phyloP scores from a whole-genome alignment of 75 land plant genomes.

The Sequoia sempervirens region DNA sequence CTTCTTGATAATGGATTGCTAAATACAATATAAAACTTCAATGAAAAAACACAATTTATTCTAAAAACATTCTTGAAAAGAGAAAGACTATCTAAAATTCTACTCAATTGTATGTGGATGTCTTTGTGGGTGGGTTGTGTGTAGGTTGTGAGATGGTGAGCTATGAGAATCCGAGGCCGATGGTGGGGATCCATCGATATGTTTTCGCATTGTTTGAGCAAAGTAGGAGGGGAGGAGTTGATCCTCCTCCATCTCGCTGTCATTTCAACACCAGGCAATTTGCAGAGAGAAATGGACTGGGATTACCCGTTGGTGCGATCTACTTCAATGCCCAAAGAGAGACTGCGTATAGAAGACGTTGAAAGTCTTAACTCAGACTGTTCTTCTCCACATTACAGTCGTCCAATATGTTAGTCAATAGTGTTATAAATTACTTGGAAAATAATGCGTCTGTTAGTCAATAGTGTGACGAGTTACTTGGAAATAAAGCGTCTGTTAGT shows the following conservation, averaged over 20 bases:
- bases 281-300: slow-evolving; percentile 31
- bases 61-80: too few relatives aligned
- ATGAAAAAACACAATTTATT: too few relatives aligned
- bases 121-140: not conserved
- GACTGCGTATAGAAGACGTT: slow-evolving; percentile 53
- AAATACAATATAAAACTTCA: too few relatives aligned
- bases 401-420: too few relatives aligned
- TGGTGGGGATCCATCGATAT: slow-evolving; percentile 37
- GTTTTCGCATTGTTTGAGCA: slow-evolving; percentile 33
- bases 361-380: not conserved
- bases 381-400: too few relatives aligned
- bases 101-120: not conserved
- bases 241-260: slow-evolving; percentile 52
- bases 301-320: slow-evolving; percentile 55
- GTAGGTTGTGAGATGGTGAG: not conserved
- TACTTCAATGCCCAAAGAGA: slow-evolving; percentile 72
- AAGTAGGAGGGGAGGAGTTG: slow-evolving; percentile 32
- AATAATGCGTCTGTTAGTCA: too few relatives aligned
- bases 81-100: too few relatives aligned
- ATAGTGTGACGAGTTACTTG: too few relatives aligned
- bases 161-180: slow-evolving; percentile 44
- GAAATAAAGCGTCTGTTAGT: too few relatives aligned
- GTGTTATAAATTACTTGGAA: too few relatives aligned
- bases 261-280: slow-evolving; percentile 48
- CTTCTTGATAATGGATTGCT: too few relatives aligned